phyloP scores from a whole-genome alignment of 352 stramenopile species.

The Phytophthora sp. region DNA sequence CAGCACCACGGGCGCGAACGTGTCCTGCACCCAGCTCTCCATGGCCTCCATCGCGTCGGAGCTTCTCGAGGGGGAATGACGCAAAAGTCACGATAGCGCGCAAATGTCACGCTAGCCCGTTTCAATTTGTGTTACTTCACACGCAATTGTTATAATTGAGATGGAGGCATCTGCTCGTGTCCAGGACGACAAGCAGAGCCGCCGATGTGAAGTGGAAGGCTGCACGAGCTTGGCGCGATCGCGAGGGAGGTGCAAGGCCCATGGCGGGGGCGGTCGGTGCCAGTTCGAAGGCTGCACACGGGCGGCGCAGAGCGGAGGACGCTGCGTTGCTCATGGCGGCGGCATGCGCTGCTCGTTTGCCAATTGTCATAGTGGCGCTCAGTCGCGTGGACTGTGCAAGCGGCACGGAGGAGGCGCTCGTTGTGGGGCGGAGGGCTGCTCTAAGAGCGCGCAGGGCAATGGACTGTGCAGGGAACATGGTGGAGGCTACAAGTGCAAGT shows the following conservation, averaged over 20 bases:
- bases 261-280: background rate
- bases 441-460: background rate
- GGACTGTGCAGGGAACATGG: background rate
- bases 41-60: constrained; percentile 57
- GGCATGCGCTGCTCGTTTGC: background rate
- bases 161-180: background rate
- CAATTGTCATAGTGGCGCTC: background rate
- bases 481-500: constrained; percentile 5
- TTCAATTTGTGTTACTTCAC: no score
- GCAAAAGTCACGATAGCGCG: no score
- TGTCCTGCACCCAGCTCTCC: constrained; percentile 78
- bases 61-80: background rate
- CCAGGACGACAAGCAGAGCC: background rate
- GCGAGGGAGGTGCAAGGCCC: background rate
- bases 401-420: background rate
- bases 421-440: background rate
- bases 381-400: constrained; percentile 7
- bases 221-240: background rate
- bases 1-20: constrained; percentile 81
- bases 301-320: background rate
- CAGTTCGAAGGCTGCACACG: background rate
- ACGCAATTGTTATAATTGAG: no score
- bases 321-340: background rate
- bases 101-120: no score
- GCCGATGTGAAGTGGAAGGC: background rate